These are phyloP conservation scores for Solanum paucissectum DNA, from an alignment of 257 asterid species.

Conservation along the genomic window DNA sequence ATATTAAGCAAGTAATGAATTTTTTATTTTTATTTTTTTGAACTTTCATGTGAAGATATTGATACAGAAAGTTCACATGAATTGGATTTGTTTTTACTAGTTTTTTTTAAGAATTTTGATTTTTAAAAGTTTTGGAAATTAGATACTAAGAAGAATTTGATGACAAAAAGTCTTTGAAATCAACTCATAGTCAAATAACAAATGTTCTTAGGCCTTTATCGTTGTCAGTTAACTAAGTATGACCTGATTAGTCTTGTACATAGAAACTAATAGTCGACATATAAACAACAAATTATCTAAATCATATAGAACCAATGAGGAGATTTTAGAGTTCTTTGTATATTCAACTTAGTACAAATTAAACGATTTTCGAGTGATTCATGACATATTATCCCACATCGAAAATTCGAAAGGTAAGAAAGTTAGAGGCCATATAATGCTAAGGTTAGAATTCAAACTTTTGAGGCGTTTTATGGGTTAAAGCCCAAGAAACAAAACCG, in stretches of 20 bases:
- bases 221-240: not conserved
- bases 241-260: not conserved
- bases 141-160: not conserved
- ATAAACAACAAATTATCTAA: not conserved
- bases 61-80: not conserved
- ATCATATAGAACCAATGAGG: too few species aligned
- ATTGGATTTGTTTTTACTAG: not conserved
- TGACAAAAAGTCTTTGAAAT: not conserved
- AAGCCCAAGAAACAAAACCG: not conserved
- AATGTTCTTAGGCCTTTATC: not conserved
- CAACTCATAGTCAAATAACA: not conserved
- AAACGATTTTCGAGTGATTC: too few species aligned
- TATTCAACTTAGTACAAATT: too few species aligned
- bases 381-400: not conserved
- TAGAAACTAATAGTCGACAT: not conserved
- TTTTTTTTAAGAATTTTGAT: not conserved
- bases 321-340: not conserved
- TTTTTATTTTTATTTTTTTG: not conserved
- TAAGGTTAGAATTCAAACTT: not conserved
- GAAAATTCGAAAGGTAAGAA: not conserved
- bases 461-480: not conserved
- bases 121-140: not conserved
- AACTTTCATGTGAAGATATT: not conserved
- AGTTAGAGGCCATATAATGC: not conserved
- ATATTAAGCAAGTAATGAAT: not conserved